A percentile compares a stretch with the other conserved stretches of the same genome.
These are phyloP conservation scores for Populus euphratica DNA, from an alignment of 345 rosid species.

Conservation along the genomic window DNA sequence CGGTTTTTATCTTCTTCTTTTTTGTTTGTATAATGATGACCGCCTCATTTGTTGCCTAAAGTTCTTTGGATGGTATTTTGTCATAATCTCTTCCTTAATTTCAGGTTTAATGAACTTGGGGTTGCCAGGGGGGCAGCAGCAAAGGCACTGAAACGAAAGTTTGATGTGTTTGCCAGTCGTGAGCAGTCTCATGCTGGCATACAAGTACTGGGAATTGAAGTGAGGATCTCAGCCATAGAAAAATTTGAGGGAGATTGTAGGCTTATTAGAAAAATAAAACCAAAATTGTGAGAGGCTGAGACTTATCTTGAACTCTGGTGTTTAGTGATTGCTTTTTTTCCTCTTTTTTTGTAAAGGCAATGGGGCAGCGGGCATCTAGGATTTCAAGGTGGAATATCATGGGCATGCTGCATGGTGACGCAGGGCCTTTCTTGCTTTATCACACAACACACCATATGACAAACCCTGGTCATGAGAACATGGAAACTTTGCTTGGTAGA, in stretches of 20 bases:
- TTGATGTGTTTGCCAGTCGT: conserved; percentile 1
- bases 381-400: not conserved
- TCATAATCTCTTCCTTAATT: not conserved
- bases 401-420: not conserved
- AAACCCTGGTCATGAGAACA: not conserved
- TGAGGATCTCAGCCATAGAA: not conserved
- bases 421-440: too few relatives aligned
- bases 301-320: not conserved
- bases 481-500: not conserved
- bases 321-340: not conserved
- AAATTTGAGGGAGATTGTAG: not conserved
- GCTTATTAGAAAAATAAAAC: not conserved
- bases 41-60: not conserved
- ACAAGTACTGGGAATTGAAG: conserved; percentile 6
- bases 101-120: conserved; percentile 16
- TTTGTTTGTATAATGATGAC: not conserved
- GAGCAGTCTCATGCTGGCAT: not conserved
- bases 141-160: conserved; percentile 8
- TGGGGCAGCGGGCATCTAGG: not conserved
- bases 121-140: conserved; percentile 13
- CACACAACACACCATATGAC: not conserved
- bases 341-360: not conserved
- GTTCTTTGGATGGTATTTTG: not conserved
- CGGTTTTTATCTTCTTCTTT: not conserved
- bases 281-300: not conserved